Conservation (phyloP, 139 green algal species). For the Chlorella vulgaris region DNA sequence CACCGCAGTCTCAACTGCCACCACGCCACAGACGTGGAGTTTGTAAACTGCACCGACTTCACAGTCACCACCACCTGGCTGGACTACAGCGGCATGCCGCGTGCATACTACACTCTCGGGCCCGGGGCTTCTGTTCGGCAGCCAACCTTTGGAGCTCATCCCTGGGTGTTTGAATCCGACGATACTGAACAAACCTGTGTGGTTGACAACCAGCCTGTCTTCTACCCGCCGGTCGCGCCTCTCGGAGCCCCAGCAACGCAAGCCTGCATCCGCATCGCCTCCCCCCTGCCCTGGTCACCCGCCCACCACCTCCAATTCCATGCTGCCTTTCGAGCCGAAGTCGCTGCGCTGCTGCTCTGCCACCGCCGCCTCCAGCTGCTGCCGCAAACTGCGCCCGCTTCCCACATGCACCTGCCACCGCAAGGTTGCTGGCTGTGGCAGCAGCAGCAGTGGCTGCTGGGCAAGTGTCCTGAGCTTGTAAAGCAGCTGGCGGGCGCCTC, state of each 20-base stretch:
- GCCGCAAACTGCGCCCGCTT: too few species aligned
- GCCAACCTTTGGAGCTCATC: constrained; percentile 6
- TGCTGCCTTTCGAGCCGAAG: neutral
- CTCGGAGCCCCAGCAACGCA: neutral
- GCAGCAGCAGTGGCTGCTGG: neutral
- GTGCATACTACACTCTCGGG: neutral
- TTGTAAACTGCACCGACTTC: constrained; percentile 16
- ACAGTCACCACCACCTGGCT: neutral
- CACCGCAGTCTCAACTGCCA: constrained; percentile 30
- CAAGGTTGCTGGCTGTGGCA: neutral
- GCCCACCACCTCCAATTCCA: constrained; percentile 1
- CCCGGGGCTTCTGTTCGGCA: neutral
- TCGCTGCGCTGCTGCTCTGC: constrained; percentile 17
- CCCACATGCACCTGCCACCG: neutral
- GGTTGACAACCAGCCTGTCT: constrained; percentile 13
- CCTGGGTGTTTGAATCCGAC: neutral
- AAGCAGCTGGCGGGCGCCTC: neutral
- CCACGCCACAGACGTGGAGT: neutral
- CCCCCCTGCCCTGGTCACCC: neutral
- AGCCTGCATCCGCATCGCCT: neutral
- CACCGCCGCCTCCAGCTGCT: constrained; percentile 1
- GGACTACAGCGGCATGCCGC: neutral
- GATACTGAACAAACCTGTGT: neutral
- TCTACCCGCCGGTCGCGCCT: neutral
- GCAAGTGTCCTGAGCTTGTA: neutral